Conservation (phyloP, 176 grass and related monocot genomes). For the Raddia distichophylla region DNA sequence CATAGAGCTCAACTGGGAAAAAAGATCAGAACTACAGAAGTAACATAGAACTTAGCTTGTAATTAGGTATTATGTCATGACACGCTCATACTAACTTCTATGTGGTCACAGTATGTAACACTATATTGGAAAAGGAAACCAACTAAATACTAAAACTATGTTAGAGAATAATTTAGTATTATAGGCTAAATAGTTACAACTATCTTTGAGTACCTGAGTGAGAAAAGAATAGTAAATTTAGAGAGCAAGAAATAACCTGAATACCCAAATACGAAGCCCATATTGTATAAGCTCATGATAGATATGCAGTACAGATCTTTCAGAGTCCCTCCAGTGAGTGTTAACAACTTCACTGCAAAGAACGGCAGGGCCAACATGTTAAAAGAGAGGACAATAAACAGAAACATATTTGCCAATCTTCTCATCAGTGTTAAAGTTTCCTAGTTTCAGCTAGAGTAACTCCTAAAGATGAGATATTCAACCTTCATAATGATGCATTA, state of each 20-base stretch:
- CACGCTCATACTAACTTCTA: not conserved
- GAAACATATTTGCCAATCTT: slow-evolving; percentile 14
- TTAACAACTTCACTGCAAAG: slow-evolving; percentile 59
- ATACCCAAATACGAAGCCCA: slow-evolving; percentile 97
- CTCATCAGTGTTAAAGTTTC: slow-evolving; percentile 11
- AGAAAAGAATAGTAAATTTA: not conserved
- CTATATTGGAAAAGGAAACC: slow-evolving; percentile 5
- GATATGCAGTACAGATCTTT: slow-evolving; percentile 87
- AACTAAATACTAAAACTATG: not conserved
- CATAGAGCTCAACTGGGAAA: not conserved
- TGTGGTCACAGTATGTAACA: not conserved
- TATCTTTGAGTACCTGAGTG: slow-evolving; percentile 5
- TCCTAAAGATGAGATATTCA: not conserved
- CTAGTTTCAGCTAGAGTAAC: slow-evolving; percentile 23
- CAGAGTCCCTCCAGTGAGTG: slow-evolving; percentile 70
- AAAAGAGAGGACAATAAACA: slow-evolving; percentile 27
- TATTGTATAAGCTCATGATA: slow-evolving; percentile 83
- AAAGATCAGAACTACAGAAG: not conserved
- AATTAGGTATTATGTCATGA: not conserved
- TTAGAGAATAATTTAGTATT: slow-evolving; percentile 11
- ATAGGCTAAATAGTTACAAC: not conserved
- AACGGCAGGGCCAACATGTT: slow-evolving; percentile 30
- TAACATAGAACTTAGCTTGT: not conserved
- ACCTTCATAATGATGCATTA: slow-evolving; percentile 6
- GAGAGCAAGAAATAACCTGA: slow-evolving; percentile 70